phyloP scores from a whole-genome alignment of 2,329 filamentous ascomycete species.

The Sclerotinia spermophila region DNA sequence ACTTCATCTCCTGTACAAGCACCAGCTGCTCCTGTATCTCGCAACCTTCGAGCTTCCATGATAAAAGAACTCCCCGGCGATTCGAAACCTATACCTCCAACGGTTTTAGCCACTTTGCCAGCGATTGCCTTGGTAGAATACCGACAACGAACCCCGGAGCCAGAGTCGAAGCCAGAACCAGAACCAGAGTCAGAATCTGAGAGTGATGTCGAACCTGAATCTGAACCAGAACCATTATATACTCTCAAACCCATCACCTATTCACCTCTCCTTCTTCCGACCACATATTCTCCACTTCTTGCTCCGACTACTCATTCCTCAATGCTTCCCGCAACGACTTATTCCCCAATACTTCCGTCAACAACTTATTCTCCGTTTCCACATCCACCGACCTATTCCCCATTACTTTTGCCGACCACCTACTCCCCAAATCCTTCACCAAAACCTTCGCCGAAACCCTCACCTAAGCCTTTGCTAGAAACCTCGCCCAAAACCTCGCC shows the following conservation, averaged over 20 bases:
- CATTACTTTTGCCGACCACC: background rate
- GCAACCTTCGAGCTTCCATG: constrained; percentile 33
- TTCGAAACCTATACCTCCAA: constrained; percentile 34
- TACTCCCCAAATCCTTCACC: constrained; percentile 1
- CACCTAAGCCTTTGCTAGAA: background rate
- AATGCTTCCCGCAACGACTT: background rate
- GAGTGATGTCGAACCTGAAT: constrained; percentile 20
- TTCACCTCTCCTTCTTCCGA: constrained; percentile 31
- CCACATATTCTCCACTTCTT: constrained; percentile 20
- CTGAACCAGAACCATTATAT: constrained; percentile 32
- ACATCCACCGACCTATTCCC: background rate
- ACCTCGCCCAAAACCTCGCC: background rate
- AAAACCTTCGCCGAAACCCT: background rate
- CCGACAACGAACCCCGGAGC: constrained; percentile 32
- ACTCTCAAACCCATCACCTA: constrained; percentile 36
- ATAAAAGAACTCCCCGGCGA: constrained; percentile 31
- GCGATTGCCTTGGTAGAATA: constrained; percentile 33
- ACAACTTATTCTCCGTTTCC: background rate
- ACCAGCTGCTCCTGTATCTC: constrained; percentile 20
- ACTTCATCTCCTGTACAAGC: constrained; percentile 16
- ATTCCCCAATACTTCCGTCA: background rate
- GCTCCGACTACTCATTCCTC: background rate
- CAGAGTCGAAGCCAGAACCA: background rate
- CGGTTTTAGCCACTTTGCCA: constrained; percentile 32
- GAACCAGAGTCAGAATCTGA: constrained; percentile 19